Evolutionary conservation across 2,329 filamentous ascomycete species (phyloP).

Genomic region (Calonectria pteridis): DNA sequence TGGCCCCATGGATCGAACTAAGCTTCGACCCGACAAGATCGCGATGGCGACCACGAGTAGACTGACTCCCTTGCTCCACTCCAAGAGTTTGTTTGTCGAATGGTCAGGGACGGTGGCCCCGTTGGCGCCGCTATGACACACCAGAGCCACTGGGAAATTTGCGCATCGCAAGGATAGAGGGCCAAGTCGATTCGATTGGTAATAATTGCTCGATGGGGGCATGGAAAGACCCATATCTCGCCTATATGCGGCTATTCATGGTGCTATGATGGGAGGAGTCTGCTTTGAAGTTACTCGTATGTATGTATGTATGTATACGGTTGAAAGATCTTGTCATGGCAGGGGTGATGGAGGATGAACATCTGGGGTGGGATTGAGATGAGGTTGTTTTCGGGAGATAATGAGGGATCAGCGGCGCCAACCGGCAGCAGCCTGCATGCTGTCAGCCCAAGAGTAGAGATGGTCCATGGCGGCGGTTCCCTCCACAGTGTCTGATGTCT

Average conservation of each 20-base stretch:
- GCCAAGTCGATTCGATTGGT: constrained; percentile 33
- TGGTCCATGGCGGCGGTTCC: not conserved
- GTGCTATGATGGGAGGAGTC: constrained; percentile 3
- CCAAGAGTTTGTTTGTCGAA: constrained; percentile 3
- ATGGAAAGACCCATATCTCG: constrained; percentile 29
- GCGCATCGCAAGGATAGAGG: constrained; percentile 31
- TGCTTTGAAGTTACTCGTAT: not conserved
- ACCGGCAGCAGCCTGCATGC: not conserved
- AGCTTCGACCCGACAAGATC: not conserved
- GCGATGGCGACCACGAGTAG: constrained; percentile 7
- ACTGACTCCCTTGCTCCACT: constrained; percentile 18
- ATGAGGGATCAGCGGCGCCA: not conserved
- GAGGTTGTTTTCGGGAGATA: not conserved
- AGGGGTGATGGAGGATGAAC: not conserved
- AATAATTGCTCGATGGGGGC: constrained; percentile 37
- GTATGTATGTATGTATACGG: not conserved
- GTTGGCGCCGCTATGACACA: constrained; percentile 35
- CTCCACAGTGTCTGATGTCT: not conserved
- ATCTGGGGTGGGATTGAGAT: not conserved
- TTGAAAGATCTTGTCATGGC: not conserved
- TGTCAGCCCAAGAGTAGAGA: not conserved
- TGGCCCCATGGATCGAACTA: constrained; percentile 11
- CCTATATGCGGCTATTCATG: constrained; percentile 34
- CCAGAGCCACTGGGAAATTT: constrained; percentile 26
- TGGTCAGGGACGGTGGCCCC: constrained; percentile 13